Base-by-base conservation (phyloP, 805 yeast genomes). In the Pichia eremophila region DNA sequence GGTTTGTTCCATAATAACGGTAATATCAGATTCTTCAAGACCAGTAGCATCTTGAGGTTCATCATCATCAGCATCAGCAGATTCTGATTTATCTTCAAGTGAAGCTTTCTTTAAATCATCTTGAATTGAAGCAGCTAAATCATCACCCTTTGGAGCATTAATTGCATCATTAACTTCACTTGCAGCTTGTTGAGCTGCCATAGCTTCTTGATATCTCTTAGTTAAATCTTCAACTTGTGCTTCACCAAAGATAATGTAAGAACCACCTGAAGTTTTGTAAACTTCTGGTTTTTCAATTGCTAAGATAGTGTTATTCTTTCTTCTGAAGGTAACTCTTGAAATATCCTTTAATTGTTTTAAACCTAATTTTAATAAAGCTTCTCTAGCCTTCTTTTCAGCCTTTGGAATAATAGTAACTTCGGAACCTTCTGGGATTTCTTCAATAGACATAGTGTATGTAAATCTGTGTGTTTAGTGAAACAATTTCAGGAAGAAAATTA, bases 201-300 rank as follows among this genome's bases (percentile, higher is more conserved):
- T 85, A 54, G 85, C 83, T 67, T 82, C 85, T 66, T 85, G 84
- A 71, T 85, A 77, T 77, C 89, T 83, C 72, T 86, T 82, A 73
- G 83, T 81, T 71, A 89, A 74, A 76, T 91, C 96, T 71, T 91
- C 97, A 60, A 86, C 85, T 79, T 88, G 86, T 67, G 96, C 95
- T 74, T 90, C 97, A 74, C 99, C 99, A 63, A 91, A 90, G 59
- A 91, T 97, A 62, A 91, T 83, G 78, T 85, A 93, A 60, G 95
- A 83, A 67, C 97, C 96, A 65, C 95, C 85, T 56, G 82, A 78
- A 54, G 96, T 83, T 73, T 78, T 87, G 95, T 76, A 91, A 52
- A 93, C 98, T 61, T 89, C 97, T 70, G 99, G 99, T 59, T 72
- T 69, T 69, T 87, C 93, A 73, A 91, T 86, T 66, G 93, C 95